phyloP scores from a whole-genome alignment of 2,329 filamentous ascomycete genomes.

The Albophoma yamanashiensis region DNA sequence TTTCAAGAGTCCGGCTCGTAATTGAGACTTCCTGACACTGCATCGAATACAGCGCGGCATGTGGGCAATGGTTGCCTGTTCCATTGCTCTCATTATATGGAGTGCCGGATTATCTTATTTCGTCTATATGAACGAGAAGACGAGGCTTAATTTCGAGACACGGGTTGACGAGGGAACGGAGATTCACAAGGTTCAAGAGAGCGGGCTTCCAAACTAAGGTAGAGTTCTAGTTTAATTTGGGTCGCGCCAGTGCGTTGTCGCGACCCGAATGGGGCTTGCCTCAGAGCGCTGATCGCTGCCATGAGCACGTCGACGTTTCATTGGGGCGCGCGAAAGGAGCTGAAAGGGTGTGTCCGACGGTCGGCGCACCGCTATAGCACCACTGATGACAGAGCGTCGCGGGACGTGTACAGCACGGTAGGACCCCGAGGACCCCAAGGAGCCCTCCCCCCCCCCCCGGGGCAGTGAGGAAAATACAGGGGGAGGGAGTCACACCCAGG shows the following conservation, averaged over 20 bases:
- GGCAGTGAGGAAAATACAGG: neutral
- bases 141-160: neutral
- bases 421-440: too few species aligned
- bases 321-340: too few species aligned
- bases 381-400: too few species aligned
- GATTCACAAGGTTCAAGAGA: neutral
- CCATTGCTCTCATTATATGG: constrained; percentile 50
- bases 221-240: too few species aligned
- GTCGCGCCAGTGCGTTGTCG: neutral
- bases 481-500: neutral
- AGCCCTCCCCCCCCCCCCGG: too few species aligned
- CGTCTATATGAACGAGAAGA: constrained; percentile 6
- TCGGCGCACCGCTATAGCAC: neutral
- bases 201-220: neutral
- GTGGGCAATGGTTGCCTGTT: constrained; percentile 61
- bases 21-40: neutral
- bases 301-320: too few species aligned
- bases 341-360: neutral
- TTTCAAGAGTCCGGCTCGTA: neutral
- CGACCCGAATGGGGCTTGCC: neutral
- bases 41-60: constrained; percentile 42
- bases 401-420: too few species aligned
- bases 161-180: neutral
- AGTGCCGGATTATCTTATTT: constrained; percentile 40
- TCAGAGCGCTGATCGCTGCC: too few species aligned